Base-by-base conservation (phyloP, 179 eudicot species). In the Spergularia azorica region DNA sequence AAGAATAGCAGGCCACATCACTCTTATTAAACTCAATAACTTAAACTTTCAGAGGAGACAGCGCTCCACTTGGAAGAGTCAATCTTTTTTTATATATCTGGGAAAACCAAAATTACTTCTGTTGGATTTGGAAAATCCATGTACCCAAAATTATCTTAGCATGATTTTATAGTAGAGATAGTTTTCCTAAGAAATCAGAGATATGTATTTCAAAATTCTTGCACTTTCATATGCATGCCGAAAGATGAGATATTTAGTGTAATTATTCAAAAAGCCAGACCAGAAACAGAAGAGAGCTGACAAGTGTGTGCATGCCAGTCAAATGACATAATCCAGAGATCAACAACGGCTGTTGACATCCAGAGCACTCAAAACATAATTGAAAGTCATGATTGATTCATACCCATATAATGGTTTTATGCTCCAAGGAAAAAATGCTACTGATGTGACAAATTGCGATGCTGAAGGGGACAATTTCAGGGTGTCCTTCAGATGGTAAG, bases 381-480 rank as follows among this genome's bases (percentile, higher is more conserved):
- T 26, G 32, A 26, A 26, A 26, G 32, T 26, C 73, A 77, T 68
- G 43, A 79, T n/a, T 59, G 76, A 65, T 32, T 74, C 67, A 70
- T 91, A 95, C 98, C 98, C 98, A 60, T 95, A 95, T 83, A 95
- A 64, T 39, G 98, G 98, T 81, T 95, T 95, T 78, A 95, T 87
- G 85, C 97, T 95, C 98, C 98, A 95, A 18, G 98, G 98, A 77
- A 93, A 91, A 87, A 95, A 95, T 76, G 94, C 96, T 71, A 92
- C 80, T 41, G 98, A 89, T 72, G 94, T 80, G 71, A 93, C 93
- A 80, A 90, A 90, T 74, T 95, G 98, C 21, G 98, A 95, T 52
- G 93, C 89, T 63, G 98, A 88, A 59, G 98, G 97, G 68, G 98
- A 91, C 81, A 93, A 72, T 81, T 90, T 80, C 57, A 95, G 88